phyloP scores from a whole-genome alignment of 2,329 filamentous ascomycete species.

The Fusarium chlamydosporum region DNA sequence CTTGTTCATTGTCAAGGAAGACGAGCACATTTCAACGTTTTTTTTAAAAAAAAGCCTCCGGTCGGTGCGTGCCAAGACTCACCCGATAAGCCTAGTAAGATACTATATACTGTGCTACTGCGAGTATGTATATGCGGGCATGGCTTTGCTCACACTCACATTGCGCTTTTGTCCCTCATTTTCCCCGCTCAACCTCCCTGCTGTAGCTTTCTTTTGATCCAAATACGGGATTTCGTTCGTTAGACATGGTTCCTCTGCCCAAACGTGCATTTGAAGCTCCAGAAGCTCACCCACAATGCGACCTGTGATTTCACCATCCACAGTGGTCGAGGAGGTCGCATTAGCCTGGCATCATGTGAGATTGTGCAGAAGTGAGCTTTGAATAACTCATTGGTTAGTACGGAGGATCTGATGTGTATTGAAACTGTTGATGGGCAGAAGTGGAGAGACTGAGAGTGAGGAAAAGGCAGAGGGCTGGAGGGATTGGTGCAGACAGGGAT shows the following conservation, averaged over 20 bases:
- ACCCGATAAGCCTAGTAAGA: constrained; percentile 44
- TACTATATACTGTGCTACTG: constrained; percentile 25
- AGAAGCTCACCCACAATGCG: constrained; percentile 37
- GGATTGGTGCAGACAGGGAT: constrained; percentile 44
- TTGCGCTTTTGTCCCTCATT: constrained; percentile 36
- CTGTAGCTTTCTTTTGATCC: constrained; percentile 18
- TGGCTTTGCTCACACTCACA: constrained; percentile 30
- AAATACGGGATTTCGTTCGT: constrained; percentile 30
- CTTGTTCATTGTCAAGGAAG: constrained; percentile 38
- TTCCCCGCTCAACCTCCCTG: constrained; percentile 32
- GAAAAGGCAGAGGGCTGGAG: constrained; percentile 20
- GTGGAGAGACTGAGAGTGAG: constrained; percentile 24
- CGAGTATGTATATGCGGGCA: constrained; percentile 25
- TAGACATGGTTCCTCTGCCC: constrained; percentile 36
- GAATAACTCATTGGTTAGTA: constrained; percentile 37
- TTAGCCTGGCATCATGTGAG: constrained; percentile 51
- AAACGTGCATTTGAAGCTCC: constrained; percentile 26
- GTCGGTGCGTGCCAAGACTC: constrained; percentile 35
- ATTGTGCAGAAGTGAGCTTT: constrained; percentile 34
- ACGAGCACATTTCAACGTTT: constrained; percentile 39
- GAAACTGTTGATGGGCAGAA: constrained; percentile 42
- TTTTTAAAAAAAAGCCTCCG: constrained; percentile 30
- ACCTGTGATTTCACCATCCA: constrained; percentile 41
- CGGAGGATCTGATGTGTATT: constrained; percentile 19
- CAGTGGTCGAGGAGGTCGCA: constrained; percentile 48